Evolutionary conservation across 768 basidiomycete species (phyloP).

Genomic region (Clathrus columnatus): DNA sequence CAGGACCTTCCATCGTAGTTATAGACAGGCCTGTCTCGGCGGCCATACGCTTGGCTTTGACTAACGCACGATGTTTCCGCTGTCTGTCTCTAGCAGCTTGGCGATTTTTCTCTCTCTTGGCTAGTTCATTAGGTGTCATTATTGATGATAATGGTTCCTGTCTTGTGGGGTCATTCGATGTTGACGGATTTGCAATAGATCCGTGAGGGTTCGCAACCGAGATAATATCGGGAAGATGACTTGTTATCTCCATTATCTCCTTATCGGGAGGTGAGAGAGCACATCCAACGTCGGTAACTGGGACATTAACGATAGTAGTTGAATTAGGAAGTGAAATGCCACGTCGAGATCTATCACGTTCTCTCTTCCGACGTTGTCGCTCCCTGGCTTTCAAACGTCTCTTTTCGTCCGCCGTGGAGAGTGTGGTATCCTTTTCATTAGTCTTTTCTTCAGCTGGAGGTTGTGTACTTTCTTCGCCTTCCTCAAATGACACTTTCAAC

Average conservation of each 20-base stretch:
- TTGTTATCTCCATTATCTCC: not conserved
- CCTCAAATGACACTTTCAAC: no score
- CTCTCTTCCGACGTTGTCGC: slow-evolving; percentile 74
- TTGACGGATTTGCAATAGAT: slow-evolving; percentile 22
- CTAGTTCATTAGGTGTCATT: slow-evolving; percentile 50
- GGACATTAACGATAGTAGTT: not conserved
- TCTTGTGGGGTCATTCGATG: not conserved
- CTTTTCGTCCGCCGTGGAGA: slow-evolving; percentile 25
- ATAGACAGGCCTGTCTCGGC: slow-evolving; percentile 76
- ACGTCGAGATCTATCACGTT: slow-evolving; percentile 42
- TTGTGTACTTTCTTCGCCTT: no score
- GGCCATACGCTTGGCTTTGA: slow-evolving; percentile 77
- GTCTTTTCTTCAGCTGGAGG: no score
- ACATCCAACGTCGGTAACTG: not conserved
- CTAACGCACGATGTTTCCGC: slow-evolving; percentile 68
- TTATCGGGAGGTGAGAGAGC: slow-evolving; percentile 1
- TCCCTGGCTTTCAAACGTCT: slow-evolving; percentile 86
- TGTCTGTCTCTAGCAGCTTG: slow-evolving; percentile 74
- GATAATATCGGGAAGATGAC: slow-evolving; percentile 3
- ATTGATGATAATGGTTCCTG: not conserved
- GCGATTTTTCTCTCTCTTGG: slow-evolving; percentile 61
- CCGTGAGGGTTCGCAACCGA: not conserved
- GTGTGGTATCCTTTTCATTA: not conserved
- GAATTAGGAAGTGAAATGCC: not conserved
- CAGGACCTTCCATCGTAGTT: slow-evolving; percentile 31